Percentiles rank a stretch among this genome's conserved stretches.
Conservation (phyloP, 768 basidiomycete genomes). For the Hortiboletus campestris region DNA sequence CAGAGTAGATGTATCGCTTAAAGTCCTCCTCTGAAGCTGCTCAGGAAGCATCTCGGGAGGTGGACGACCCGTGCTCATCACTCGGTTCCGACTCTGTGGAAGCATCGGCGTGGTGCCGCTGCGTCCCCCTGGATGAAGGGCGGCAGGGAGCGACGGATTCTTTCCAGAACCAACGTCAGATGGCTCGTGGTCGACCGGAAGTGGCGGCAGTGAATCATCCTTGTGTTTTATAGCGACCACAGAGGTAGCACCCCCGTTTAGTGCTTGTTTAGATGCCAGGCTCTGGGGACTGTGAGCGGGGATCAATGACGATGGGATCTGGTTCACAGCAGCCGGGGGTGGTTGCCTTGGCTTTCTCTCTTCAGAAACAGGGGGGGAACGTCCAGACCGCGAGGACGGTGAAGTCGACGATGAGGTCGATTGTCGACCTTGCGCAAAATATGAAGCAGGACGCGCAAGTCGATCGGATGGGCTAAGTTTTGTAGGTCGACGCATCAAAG, state of each 20-base stretch:
- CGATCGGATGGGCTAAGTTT: constrained; percentile 53
- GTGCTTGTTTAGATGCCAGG: constrained; percentile 7
- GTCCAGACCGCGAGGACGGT: constrained; percentile 15
- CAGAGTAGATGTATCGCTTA: constrained; percentile 15
- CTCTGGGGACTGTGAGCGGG: constrained; percentile 16
- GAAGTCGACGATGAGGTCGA: constrained; percentile 11
- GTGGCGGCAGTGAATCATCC: constrained; percentile 40
- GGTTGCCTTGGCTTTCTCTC: constrained; percentile 13
- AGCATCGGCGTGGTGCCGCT: constrained; percentile 19
- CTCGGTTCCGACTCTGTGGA: constrained; percentile 12
- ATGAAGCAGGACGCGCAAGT: constrained; percentile 41
- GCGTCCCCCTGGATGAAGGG: constrained; percentile 42
- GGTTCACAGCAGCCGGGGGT: neutral
- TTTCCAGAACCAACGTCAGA: constrained; percentile 22
- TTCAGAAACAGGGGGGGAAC: constrained; percentile 2
- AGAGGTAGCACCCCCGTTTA: constrained; percentile 6
- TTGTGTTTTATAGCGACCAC: constrained; percentile 13
- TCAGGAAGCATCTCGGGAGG: constrained; percentile 10
- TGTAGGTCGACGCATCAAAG: constrained; percentile 50
- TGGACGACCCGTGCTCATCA: constrained; percentile 7
- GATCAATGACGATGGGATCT: constrained; percentile 24
- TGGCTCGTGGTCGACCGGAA: constrained; percentile 32
- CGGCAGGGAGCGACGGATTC: constrained; percentile 33
- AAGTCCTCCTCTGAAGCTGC: constrained; percentile 4
- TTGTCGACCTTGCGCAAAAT: constrained; percentile 22